Conservation (phyloP, 345 rosid genomes). For the Brassica cretica region DNA sequence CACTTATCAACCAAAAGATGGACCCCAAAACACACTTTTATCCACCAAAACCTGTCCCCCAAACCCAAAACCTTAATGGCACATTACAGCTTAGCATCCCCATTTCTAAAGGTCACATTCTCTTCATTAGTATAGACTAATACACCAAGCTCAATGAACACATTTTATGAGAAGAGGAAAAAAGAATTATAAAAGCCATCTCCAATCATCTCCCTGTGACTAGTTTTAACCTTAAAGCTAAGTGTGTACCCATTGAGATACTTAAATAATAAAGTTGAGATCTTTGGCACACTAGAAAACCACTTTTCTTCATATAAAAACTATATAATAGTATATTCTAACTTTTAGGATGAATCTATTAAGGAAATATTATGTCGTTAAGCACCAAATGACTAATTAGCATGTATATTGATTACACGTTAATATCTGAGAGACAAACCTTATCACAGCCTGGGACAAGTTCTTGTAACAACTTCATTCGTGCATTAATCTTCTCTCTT, state of each 20-base stretch:
- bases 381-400: slow-evolving; percentile 49
- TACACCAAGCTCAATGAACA: slow-evolving; percentile 31
- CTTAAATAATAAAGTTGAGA: slow-evolving; percentile 11
- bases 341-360: slow-evolving; percentile 30
- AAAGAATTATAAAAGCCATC: slow-evolving; percentile 22
- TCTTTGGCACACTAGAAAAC: slow-evolving; percentile 26
- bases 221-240: slow-evolving; percentile 31
- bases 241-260: slow-evolving; percentile 29
- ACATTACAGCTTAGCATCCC: slow-evolving; percentile 58
- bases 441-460: slow-evolving; percentile 87
- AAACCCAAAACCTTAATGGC: slow-evolving; percentile 42
- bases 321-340: slow-evolving; percentile 2
- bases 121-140: slow-evolving; percentile 27
- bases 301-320: slow-evolving; percentile 27
- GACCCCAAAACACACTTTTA: slow-evolving; percentile 50
- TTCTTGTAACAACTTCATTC: slow-evolving; percentile 76
- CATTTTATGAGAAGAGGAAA: slow-evolving; percentile 24
- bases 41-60: slow-evolving; percentile 45
- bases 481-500: slow-evolving; percentile 73
- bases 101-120: slow-evolving; percentile 42
- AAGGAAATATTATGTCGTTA: slow-evolving; percentile 29
- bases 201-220: slow-evolving; percentile 30
- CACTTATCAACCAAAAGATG: slow-evolving; percentile 42
- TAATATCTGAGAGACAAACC: slow-evolving; percentile 48
- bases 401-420: slow-evolving; percentile 27